phyloP scores from a whole-genome alignment of 2,329 filamentous ascomycete species.

The Sarocladium kiliense region DNA sequence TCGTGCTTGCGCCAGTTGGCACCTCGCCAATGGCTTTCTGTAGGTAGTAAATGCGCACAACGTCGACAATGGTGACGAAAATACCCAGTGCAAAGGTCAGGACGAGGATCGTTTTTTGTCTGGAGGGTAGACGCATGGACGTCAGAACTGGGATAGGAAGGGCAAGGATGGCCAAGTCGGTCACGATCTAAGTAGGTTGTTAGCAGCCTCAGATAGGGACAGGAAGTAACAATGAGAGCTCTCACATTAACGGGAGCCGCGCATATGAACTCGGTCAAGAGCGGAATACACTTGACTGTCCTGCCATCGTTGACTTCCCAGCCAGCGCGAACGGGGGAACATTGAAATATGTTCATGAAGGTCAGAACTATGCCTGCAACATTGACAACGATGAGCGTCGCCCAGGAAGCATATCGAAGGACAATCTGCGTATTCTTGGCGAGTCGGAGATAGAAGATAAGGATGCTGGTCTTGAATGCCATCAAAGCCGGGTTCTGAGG shows the following conservation, averaged over 20 bases:
- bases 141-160: constrained; percentile 82
- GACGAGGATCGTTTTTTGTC: constrained; percentile 84
- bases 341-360: constrained; percentile 84
- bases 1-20: constrained; percentile 28
- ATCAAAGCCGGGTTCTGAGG: constrained; percentile 80
- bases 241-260: constrained; percentile 75
- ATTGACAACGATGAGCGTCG: constrained; percentile 73
- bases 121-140: constrained; percentile 74
- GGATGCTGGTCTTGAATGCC: constrained; percentile 87
- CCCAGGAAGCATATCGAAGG: constrained; percentile 77
- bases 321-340: constrained; percentile 65
- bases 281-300: constrained; percentile 44
- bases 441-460: constrained; percentile 83
- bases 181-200: constrained; percentile 65
- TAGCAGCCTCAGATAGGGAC: not conserved
- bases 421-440: constrained; percentile 72
- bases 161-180: constrained; percentile 81
- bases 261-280: constrained; percentile 60
- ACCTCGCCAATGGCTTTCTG: constrained; percentile 60
- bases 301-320: constrained; percentile 42
- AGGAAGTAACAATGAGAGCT: not conserved
- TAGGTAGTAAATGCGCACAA: constrained; percentile 84
- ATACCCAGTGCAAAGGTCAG: constrained; percentile 82
- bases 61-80: constrained; percentile 83
- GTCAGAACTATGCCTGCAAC: constrained; percentile 73